phyloP scores from a whole-genome alignment of 148 eudicot genomes.

The Limonium bicolor region DNA sequence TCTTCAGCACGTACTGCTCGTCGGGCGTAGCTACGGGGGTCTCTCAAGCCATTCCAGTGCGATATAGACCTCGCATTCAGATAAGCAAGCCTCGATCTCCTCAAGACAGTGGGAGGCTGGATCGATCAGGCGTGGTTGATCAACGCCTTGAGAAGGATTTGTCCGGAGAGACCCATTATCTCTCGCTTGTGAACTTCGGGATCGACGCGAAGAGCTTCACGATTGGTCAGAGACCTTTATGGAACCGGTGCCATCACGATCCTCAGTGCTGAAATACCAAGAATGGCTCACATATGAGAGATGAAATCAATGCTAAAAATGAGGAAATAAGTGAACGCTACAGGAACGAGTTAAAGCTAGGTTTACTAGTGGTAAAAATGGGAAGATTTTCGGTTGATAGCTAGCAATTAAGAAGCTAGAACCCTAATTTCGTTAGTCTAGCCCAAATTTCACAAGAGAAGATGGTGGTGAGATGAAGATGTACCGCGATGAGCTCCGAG shows the following conservation, averaged over 20 bases:
- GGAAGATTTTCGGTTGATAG: no score
- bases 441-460: no score
- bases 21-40: slow-evolving; percentile 54
- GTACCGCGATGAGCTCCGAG: no score
- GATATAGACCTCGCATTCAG: slow-evolving; percentile 93
- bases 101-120: slow-evolving; percentile 83
- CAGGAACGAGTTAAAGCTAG: no score
- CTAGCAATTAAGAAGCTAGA: no score
- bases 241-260: slow-evolving; percentile 17
- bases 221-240: slow-evolving; percentile 79
- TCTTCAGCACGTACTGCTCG: slow-evolving; percentile 59
- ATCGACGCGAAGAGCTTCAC: slow-evolving; percentile 71
- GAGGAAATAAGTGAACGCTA: no score
- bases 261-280: no score
- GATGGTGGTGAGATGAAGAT: no score
- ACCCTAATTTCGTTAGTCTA: no score
- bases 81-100: slow-evolving; percentile 91
- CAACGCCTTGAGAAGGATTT: slow-evolving; percentile 57
- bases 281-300: no score
- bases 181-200: slow-evolving; percentile 52
- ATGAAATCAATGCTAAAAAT: no score
- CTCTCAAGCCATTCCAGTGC: slow-evolving; percentile 87
- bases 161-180: slow-evolving; percentile 64
- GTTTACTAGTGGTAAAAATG: no score
- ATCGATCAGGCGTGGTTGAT: slow-evolving; percentile 55